Conservation (phyloP, 345 rosid species). For the Populus simonii region DNA sequence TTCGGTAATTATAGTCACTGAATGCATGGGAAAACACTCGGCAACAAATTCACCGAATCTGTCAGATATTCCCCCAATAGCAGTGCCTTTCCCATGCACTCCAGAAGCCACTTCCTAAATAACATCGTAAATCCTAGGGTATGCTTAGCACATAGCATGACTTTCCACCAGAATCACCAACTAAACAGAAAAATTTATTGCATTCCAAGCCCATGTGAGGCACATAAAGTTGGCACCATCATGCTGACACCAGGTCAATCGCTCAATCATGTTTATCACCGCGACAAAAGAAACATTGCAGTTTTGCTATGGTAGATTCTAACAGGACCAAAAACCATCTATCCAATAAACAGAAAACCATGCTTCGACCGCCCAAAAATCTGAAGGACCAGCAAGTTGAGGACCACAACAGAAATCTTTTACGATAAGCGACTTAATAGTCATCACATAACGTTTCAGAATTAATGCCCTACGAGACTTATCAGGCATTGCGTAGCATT, state of each 20-base stretch:
- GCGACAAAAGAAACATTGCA: neutral
- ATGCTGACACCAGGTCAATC: neutral
- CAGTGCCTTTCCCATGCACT: neutral
- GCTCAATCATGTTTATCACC: neutral
- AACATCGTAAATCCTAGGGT: no score
- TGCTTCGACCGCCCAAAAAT: no score
- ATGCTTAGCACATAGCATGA: no score
- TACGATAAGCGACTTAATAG: no score
- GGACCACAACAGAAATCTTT: neutral
- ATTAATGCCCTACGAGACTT: no score
- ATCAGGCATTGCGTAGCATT: no score
- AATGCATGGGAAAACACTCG: neutral
- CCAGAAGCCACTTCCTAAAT: no score
- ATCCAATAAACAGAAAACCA: neutral
- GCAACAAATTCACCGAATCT: neutral
- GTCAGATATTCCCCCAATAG: neutral
- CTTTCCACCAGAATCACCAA: no score
- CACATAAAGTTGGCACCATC: neutral
- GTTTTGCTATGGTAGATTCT: neutral
- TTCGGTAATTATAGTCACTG: neutral
- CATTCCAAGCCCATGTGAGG: neutral
- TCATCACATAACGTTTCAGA: no score
- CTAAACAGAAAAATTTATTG: no score
- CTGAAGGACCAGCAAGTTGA: neutral
- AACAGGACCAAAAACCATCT: no score